These are phyloP conservation scores for Arthrocladium fulminans DNA, from an alignment of 2,329 filamentous ascomycete genomes.

Conservation along the genomic window DNA sequence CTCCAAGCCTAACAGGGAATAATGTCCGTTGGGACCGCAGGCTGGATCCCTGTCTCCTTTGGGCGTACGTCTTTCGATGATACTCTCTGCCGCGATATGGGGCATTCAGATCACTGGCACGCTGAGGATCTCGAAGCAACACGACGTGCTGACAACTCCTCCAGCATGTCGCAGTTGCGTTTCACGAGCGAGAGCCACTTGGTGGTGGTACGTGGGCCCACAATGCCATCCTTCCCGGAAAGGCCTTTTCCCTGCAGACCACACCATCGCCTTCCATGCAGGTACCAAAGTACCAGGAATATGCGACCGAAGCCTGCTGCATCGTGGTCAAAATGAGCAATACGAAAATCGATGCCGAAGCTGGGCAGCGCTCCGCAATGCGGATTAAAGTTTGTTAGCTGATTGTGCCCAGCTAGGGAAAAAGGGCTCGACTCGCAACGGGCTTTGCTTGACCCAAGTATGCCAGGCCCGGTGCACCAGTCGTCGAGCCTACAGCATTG, in stretches of 20 bases:
- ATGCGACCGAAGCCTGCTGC: background rate
- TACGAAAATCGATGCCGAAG: too few species aligned
- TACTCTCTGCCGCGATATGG: background rate
- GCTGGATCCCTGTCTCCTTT: background rate
- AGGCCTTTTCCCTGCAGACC: background rate
- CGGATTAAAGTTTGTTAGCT: too few species aligned
- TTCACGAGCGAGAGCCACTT: background rate
- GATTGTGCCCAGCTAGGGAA: too few species aligned
- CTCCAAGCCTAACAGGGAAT: background rate
- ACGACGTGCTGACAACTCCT: conserved; percentile 1
- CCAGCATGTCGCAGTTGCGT: background rate
- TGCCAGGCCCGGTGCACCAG: too few species aligned
- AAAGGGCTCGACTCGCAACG: too few species aligned
- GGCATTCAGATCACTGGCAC: background rate
- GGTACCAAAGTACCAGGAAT: background rate
- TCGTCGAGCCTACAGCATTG: too few species aligned
- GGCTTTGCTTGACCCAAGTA: too few species aligned
- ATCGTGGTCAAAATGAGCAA: background rate
- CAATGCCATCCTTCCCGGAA: background rate
- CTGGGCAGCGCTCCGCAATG: too few species aligned
- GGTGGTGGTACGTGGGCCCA: background rate
- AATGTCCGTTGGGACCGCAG: background rate
- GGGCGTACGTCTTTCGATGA: background rate
- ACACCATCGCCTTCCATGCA: too few species aligned
- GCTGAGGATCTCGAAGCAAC: background rate